Conservation (phyloP, 768 basidiomycete genomes). For the Serendipita sp. region DNA sequence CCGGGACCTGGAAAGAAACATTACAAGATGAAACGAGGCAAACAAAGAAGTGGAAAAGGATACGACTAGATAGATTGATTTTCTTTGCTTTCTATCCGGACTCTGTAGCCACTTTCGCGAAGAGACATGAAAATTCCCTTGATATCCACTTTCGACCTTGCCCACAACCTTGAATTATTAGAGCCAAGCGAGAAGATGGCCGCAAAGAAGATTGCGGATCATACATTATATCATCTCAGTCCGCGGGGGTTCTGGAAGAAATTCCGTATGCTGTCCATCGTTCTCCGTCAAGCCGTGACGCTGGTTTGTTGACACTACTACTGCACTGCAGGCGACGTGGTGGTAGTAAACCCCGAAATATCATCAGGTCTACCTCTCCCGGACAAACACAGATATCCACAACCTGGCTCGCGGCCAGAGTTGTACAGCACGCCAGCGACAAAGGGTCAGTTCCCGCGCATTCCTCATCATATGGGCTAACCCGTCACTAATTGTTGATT, state of each 20-base stretch:
- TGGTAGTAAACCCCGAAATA: conserved; percentile 79
- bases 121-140: no score
- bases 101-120: no score
- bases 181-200: conserved; percentile 36
- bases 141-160: neutral
- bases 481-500: neutral
- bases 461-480: neutral
- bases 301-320: neutral
- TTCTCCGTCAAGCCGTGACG: neutral
- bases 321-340: conserved; percentile 48
- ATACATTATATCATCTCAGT: conserved; percentile 77
- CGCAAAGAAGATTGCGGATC: conserved; percentile 67
- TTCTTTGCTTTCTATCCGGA: no score
- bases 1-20: no score
- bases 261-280: conserved; percentile 48
- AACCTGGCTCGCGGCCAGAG: conserved; percentile 78
- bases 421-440: conserved; percentile 77
- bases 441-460: conserved; percentile 40
- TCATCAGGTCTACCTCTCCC: conserved; percentile 77
- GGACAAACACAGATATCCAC: conserved; percentile 60
- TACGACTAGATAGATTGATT: no score
- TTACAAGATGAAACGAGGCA: no score
- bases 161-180: neutral
- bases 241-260: conserved; percentile 95
- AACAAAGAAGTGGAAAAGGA: no score